Base-by-base conservation (phyloP, 352 stramenopile genomes). In the Globisporangium splendens region DNA sequence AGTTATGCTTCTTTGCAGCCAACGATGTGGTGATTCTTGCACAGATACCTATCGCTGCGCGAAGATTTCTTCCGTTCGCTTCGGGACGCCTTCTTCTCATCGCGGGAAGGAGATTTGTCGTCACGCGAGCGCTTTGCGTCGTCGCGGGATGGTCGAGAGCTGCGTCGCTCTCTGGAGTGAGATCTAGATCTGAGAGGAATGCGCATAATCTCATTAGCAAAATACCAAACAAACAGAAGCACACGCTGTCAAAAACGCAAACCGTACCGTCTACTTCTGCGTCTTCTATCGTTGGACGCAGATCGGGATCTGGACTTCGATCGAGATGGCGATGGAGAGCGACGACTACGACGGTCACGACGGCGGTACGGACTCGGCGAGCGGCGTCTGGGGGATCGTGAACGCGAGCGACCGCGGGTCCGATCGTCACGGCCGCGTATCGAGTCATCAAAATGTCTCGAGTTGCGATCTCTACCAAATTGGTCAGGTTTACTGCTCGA, bases 341-440 rank as follows among this genome's bases (percentile, higher is more conserved):
- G 68, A 56, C 41, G 44, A 58, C 41, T 61, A 64, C 39, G 50
- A 46, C 17, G 74, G 66, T 11, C 43, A 50, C 14, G 73, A 68
- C 10, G 62, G 35, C 54, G 62, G 43, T 56, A 64, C 35, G 42
- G 43, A 31, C 50, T 65, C 20, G 69, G 22, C 28, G 72, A 59
- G 24, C 38, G 43, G 6, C 39, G 57, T 15, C 44, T 35, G 62
- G 59, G 69, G 39, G 61, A 70, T 14, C 59, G 54, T 12, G 39
- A 44, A 41, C 49, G 47, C 3, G 54, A 64, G 43, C 46, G 39
- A 10, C 17, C 39, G 7, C 39, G 39, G 39, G 12, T 44, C 13
- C 13, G 39, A 18, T n/a, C 39, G 33, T 50, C 41, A 31, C 42
- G 57, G 46, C 14, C 44, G 44, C n/a, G n/a, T 21, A 7, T 50